Evolutionary conservation across 108 stramenopile species (phyloP).

Genomic region (Fragilariopsis cylindrus): DNA sequence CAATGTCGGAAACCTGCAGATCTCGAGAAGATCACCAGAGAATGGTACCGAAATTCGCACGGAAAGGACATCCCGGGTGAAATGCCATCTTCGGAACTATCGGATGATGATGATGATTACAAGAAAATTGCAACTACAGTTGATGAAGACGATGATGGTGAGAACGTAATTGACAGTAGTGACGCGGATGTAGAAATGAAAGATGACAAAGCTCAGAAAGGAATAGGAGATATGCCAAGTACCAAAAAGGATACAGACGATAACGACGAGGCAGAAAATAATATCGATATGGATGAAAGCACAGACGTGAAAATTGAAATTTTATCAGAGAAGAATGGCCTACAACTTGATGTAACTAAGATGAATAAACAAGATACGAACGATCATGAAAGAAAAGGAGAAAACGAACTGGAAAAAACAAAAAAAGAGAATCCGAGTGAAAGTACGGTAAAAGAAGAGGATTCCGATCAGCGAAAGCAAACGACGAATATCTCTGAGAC

Average conservation of each 20-base stretch:
- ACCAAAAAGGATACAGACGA: neutral
- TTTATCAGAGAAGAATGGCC: too few species aligned
- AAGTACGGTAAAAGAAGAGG: neutral
- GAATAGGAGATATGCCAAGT: neutral
- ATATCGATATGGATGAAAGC: slow-evolving; percentile 8
- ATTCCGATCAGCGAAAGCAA: neutral
- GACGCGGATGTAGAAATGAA: slow-evolving; percentile 23
- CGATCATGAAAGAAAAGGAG: slow-evolving; percentile 37
- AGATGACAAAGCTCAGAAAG: slow-evolving; percentile 22
- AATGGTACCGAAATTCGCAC: slow-evolving; percentile 54
- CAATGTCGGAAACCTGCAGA: slow-evolving; percentile 53
- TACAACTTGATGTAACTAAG: neutral
- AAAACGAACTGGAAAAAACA: slow-evolving; percentile 19
- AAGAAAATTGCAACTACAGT: slow-evolving; percentile 16
- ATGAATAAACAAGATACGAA: slow-evolving; percentile 15
- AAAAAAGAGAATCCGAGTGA: neutral
- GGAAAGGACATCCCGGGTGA: slow-evolving; percentile 65
- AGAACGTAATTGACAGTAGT: slow-evolving; percentile 27
- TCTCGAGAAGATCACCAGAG: slow-evolving; percentile 66
- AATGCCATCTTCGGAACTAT: slow-evolving; percentile 39
- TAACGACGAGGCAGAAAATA: slow-evolving; percentile 6
- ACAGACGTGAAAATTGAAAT: neutral
- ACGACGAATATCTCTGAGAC: neutral
- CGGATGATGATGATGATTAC: slow-evolving; percentile 27
- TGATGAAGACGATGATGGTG: slow-evolving; percentile 12